Percentiles rank a stretch among this genome's conserved stretches.
Evolutionary conservation across 345 rosid genomes (phyloP).

Genomic region (Populus nigra): DNA sequence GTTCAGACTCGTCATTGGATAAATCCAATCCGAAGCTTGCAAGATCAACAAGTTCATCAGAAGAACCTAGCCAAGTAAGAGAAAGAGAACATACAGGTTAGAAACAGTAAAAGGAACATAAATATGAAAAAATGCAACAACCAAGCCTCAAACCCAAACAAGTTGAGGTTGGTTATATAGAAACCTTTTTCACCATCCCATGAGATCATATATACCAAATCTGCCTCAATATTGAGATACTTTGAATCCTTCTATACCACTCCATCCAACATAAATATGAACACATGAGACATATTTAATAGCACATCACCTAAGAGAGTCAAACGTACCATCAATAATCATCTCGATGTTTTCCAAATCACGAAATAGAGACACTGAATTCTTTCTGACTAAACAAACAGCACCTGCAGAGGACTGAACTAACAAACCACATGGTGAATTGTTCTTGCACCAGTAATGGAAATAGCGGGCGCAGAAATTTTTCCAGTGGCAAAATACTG

Average conservation of each 20-base stretch:
- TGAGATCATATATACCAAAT: too few relatives aligned
- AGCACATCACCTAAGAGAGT: slow-evolving; percentile 5
- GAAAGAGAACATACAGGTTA: slow-evolving; percentile 9
- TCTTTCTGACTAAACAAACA: slow-evolving; percentile 77
- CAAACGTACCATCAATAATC: slow-evolving; percentile 58
- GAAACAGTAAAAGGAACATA: neutral
- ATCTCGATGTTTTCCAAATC: slow-evolving; percentile 61
- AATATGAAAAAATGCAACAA: neutral
- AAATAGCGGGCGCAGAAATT: slow-evolving; percentile 67
- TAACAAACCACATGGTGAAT: slow-evolving; percentile 67
- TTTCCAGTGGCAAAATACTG: slow-evolving; percentile 70
- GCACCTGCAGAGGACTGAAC: slow-evolving; percentile 52
- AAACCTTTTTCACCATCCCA: too few relatives aligned
- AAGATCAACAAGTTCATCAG: slow-evolving; percentile 48
- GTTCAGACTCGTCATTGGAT: slow-evolving; percentile 41
- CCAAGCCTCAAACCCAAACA: too few relatives aligned
- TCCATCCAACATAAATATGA: neutral
- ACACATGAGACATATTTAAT: neutral
- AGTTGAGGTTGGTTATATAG: too few relatives aligned
- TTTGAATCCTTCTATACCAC: too few relatives aligned
- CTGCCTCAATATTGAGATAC: too few relatives aligned
- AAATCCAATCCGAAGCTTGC: slow-evolving; percentile 42
- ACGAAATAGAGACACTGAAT: slow-evolving; percentile 73
- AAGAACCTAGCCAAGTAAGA: slow-evolving; percentile 43
- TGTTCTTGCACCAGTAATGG: slow-evolving; percentile 77